Conservation (phyloP, 331 rosid species). For the Quercus lobata region DNA sequence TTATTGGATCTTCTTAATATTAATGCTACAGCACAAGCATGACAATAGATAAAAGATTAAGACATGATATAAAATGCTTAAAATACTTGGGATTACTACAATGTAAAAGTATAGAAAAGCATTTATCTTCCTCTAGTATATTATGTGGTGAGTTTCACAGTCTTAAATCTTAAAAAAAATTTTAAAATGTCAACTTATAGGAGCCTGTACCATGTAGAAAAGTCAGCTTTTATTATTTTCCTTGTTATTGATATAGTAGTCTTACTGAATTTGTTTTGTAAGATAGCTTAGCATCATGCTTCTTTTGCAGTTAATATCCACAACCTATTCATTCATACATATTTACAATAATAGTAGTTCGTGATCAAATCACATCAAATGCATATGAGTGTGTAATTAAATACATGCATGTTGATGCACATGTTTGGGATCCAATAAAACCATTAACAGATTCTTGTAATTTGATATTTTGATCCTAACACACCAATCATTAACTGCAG, state of each 20-base stretch:
- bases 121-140: neutral
- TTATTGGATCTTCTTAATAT: neutral
- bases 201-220: neutral
- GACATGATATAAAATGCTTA: neutral
- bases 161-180: neutral
- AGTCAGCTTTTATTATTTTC: neutral
- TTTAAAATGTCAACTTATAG: neutral
- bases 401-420: neutral
- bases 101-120: neutral
- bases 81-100: neutral
- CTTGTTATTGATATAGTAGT: neutral
- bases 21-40: neutral
- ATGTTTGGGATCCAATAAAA: neutral
- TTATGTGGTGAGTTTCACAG: neutral
- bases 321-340: neutral
- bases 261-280: neutral
- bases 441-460: neutral
- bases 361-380: neutral
- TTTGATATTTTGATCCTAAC: constrained; percentile 20
- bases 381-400: neutral
- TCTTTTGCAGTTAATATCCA: neutral
- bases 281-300: neutral
- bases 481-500: constrained; percentile 48
- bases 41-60: neutral
- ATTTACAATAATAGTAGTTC: neutral